Evolutionary conservation across 1,139 yeast genomes (phyloP).

Genomic region (Zhuliangozyma parablackwelliae): DNA sequence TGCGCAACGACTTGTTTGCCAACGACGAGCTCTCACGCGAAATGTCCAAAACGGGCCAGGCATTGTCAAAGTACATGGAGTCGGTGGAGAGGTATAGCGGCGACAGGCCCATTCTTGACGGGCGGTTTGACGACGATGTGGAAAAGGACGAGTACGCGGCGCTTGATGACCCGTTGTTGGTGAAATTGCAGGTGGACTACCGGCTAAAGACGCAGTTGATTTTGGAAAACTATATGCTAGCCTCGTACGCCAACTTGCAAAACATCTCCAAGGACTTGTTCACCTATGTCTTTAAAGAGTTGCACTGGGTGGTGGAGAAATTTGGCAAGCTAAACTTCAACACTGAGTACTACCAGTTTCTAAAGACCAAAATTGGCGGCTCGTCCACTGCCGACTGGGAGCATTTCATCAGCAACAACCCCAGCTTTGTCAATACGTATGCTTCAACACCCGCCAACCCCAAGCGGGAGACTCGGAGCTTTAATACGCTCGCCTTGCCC

Average conservation of each 20-base stretch:
- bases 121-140: conserved; percentile 18
- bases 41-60: conserved; percentile 37
- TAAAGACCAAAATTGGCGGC: conserved; percentile 18
- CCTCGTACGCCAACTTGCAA: conserved; percentile 41
- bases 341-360: conserved; percentile 13
- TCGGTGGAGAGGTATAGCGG: conserved; percentile 33
- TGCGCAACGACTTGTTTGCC: conserved; percentile 43
- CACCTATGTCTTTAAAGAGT: conserved; percentile 37
- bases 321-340: conserved; percentile 26
- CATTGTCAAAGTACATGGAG: conserved; percentile 27
- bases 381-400: conserved; percentile 36
- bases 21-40: conserved; percentile 34
- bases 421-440: conserved; percentile 34
- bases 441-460: conserved; percentile 19
- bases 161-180: conserved; percentile 41
- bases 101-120: conserved; percentile 23
- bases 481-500: conserved; percentile 28
- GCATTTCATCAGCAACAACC: conserved; percentile 32
- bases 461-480: conserved; percentile 30
- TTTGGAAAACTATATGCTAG: conserved; percentile 42
- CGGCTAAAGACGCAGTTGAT: conserved; percentile 41
- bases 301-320: conserved; percentile 29
- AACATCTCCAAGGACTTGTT: conserved; percentile 41
- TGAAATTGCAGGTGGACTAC: conserved; percentile 38
- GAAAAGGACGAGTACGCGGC: conserved; percentile 22